Base-by-base conservation (phyloP, 2,329 filamentous ascomycete genomes). In the Talaromyces sp. region DNA sequence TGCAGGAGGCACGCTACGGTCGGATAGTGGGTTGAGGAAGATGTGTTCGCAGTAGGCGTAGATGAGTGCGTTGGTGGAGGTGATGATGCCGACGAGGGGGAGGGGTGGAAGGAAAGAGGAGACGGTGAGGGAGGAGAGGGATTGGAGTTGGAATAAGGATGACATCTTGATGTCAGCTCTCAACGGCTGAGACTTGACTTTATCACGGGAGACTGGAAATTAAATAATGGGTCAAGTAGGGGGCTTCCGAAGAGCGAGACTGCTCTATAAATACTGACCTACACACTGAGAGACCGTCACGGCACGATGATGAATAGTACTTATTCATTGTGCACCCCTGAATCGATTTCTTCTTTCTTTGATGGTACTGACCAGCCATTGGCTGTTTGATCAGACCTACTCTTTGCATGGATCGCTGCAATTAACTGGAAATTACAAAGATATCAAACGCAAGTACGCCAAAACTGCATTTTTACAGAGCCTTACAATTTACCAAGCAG, bases 51-150 rank as follows among this genome's bases (percentile, higher is more conserved):
- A 41, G 35, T 62, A 62, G 61, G 61, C 47, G 25, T 39, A 35
- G n/a, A 47, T 25, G 49, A 62, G 61, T 22, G 61, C 39, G 17
- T 33, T 56, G 19, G 61, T 62, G 17, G 61, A 62, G 61, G 61
- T 62, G 61, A 62, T 54, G 49, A 62, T 49, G 35, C 47, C 47
- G 35, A 62, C 15, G 35, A 62, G 35, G 2, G 61, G 61, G 49
- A 62, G 49, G 25, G 61, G 47, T 19, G 61, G 61, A 35, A 62
- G 11, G 35, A 56, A 54, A 17, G 61, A 54, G 33, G 61, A 54
- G 49, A 56, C 52, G 3, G 60, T 52, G 25, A 62, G 60, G 19
- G 60, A 35, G 37, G 60, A 60, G 22, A 60, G 39, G 43, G 57
- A 11, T 7, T 60, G 43, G 33, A 47, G 31, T 25, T 49, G 41